phyloP scores from a whole-genome alignment of 202 grass and related monocot species.

The Tripidium arundinaceum region DNA sequence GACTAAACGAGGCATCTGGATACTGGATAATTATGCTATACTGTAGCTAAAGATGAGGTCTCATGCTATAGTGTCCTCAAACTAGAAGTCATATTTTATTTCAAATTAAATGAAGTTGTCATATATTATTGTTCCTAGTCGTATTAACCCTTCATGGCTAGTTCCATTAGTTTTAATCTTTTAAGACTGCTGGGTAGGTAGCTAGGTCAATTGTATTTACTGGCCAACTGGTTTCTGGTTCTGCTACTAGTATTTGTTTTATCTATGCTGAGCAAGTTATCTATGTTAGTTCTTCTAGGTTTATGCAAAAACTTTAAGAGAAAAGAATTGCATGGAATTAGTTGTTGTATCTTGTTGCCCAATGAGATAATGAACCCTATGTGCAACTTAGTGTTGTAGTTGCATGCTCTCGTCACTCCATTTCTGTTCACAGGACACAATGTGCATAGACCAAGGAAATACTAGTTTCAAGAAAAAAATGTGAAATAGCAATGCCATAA shows the following conservation, averaged over 20 bases:
- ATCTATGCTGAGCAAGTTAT: too few species aligned
- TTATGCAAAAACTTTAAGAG: background rate
- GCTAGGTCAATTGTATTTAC: constrained; percentile 5
- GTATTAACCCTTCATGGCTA: background rate
- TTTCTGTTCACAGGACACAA: background rate
- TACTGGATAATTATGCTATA: constrained; percentile 17
- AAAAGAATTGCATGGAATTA: background rate
- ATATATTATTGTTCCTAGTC: background rate
- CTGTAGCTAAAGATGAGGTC: constrained; percentile 5
- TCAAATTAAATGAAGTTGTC: background rate
- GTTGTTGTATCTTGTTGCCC: background rate
- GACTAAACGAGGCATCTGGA: constrained; percentile 7
- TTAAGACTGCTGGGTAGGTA: background rate
- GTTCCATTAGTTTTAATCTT: background rate
- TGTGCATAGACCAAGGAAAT: background rate
- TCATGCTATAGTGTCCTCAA: constrained; percentile 14
- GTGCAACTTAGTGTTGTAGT: background rate
- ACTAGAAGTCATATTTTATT: background rate
- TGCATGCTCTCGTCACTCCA: background rate
- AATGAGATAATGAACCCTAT: background rate
- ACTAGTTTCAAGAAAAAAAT: background rate
- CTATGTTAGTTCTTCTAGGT: background rate
- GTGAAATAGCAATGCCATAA: background rate
- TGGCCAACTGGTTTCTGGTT: background rate
- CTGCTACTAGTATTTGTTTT: background rate